Evolutionary conservation across 2,329 filamentous ascomycete genomes (phyloP), one percentile per base, ranked within the genome.

Genomic region (Boeremia exigua): DNA sequence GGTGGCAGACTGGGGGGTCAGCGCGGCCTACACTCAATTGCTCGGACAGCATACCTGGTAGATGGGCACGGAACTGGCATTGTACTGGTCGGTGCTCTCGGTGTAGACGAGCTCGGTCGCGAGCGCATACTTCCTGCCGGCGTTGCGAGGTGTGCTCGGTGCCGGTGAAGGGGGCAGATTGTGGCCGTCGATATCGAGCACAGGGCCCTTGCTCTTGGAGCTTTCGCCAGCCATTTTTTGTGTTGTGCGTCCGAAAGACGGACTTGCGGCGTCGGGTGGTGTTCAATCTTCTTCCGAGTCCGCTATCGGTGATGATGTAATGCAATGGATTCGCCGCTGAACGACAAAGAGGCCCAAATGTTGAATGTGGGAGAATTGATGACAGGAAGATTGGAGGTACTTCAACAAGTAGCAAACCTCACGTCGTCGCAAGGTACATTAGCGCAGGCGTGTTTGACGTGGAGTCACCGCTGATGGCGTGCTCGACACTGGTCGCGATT

Each of bases 101-200:
- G 94, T 98, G 77, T 94, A 98, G 58, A 99, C 95, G 60, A 99
- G 82, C 79, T 99, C 95, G 4, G 95, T 99, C 54, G 94, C 94
- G 58, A 99, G 86, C 40, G 93, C 92, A 78, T 98, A 99, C 66
- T 92, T 91, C 64, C 89, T 87, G 61, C 92, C 92, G 37, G 48
- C 44, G 72, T 88, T 90, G 72, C 88, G 86, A 23, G 95, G 95
- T 72, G 89, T 96, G 14, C 94, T 98, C 2, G 94, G 92, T 23
- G 95, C 92, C 2, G 95, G 95, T 7, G 95, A 97, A 8, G 74
- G 74, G 11, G 74, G 74, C 37, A 77, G 65, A 55, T 77, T 66
- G 63, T 77, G 73, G 43, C 74, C 74, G 40, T 77, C 74, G 36
- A 77, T 63, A 53, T 77, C 74, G 43, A 72, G 66, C 33, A 74